These are phyloP conservation scores for Diospyros kaki DNA, from an alignment of 148 eudicot genomes.

Conservation along the genomic window DNA sequence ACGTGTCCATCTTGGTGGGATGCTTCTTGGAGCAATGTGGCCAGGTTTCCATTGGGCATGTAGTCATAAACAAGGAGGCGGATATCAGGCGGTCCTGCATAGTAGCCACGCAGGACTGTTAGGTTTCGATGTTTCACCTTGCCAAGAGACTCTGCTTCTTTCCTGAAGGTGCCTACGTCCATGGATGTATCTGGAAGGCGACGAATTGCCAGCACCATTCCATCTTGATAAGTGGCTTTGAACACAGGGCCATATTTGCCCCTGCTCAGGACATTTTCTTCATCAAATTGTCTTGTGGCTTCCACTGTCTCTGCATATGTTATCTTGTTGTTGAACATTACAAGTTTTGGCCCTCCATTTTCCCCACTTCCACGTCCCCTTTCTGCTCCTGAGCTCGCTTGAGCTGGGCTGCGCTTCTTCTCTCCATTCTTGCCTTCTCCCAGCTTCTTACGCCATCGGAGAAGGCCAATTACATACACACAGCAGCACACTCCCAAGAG, in stretches of 20 bases:
- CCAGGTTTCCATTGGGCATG: conserved; percentile 87
- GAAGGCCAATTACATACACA: conserved; percentile 43
- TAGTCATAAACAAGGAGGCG: conserved; percentile 69
- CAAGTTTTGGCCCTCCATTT: conserved; percentile 71
- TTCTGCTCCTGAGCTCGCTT: conserved; percentile 52
- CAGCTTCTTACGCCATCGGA: conserved; percentile 63
- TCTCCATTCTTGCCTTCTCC: conserved; percentile 37
- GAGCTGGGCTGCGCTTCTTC: conserved; percentile 65
- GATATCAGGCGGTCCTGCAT: conserved; percentile 49
- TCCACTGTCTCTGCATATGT: conserved; percentile 72
- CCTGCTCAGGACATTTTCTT: conserved; percentile 74
- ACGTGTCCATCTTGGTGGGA: conserved; percentile 90
- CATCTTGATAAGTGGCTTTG: conserved; percentile 66
- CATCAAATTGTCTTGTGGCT: conserved; percentile 78
- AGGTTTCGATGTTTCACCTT: conserved; percentile 64
- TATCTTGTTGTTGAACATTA: conserved; percentile 72
- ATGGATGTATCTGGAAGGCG: conserved; percentile 50
- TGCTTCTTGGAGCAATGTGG: conserved; percentile 78
- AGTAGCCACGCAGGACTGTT: conserved; percentile 76
- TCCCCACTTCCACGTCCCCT: conserved; percentile 67
- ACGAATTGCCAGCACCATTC: conserved; percentile 69
- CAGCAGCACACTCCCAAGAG: conserved; percentile 55
- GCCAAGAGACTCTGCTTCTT: conserved; percentile 70
- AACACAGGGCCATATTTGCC: conserved; percentile 54
- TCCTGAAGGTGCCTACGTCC: conserved; percentile 41